Base-by-base conservation (phyloP, 2,329 filamentous ascomycete genomes). In the Talaromyces sp. region DNA sequence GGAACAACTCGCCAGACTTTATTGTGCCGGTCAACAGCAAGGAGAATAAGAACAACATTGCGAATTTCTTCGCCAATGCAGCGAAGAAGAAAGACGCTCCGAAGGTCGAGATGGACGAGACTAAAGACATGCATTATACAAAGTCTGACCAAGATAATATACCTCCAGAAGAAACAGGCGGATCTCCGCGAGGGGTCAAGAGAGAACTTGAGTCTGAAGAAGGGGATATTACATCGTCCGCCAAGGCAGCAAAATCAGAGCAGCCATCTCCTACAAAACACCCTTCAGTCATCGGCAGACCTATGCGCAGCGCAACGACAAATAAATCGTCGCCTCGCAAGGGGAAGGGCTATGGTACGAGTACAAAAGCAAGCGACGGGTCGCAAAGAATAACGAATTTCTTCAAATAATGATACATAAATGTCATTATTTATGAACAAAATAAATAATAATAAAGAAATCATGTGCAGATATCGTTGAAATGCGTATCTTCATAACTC, bases 1-100 rank as follows among this genome's bases (percentile, higher is more conserved):
- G 93, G 6, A 96, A 96, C 67, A 90, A 96, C 72, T 95, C 90
- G 21, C 86, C 91, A 0, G 83, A 82, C 0, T 96, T 97, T 69
- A 83, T 97, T 51, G 79, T 96, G 1, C 93, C 93, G 0, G 77
- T 97, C 35, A 83, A 90, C 68, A 95, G 90, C 75, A 87, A 85
- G 65, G 89, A 92, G 68, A 97, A 97, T 74, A 97, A 95, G 77
- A 86, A 83, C 55, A 97, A 94, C 65, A 97, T 97, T 73, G 90
- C 89, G 52, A 96, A 96, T 68, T 97, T 96, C 79, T 97, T 97
- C 69, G 82, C 82, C 8, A 89, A 85, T 48, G 80, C 74, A 7
- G 70, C 70, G 56, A 70, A 72, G 27, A 62, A 62, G 6, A 66
- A 67, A 24, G 63, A 63, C 7, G 31, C 14, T 17, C 10, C 24